Conservation (phyloP, 2,329 filamentous ascomycete species). For the Thelonectria olida region DNA sequence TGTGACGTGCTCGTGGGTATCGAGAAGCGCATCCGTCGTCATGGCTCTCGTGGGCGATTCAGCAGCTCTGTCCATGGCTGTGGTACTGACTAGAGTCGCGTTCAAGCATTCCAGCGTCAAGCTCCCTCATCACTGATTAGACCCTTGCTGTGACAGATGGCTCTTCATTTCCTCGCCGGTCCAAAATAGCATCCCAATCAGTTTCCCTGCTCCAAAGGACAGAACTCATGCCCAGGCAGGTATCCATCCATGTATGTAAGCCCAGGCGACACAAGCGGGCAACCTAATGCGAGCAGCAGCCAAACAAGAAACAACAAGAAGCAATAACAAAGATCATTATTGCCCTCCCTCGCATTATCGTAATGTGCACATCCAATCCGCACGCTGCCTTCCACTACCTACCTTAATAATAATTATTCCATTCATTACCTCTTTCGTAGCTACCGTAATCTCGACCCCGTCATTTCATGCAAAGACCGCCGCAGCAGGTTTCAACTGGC, state of each 20-base stretch:
- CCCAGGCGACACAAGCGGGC: conserved; percentile 1
- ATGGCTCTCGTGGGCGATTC: too few species aligned
- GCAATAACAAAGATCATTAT: background rate
- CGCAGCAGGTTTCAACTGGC: conserved; percentile 25
- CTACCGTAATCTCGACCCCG: conserved; percentile 14
- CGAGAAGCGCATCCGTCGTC: background rate
- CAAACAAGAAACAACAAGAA: background rate
- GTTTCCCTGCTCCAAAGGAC: background rate
- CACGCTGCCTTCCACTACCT: conserved; percentile 10
- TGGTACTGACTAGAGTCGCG: background rate
- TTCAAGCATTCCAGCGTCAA: too few species aligned
- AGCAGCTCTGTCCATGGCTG: background rate
- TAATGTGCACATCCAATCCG: too few species aligned
- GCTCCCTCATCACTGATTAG: too few species aligned
- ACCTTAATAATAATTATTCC: background rate
- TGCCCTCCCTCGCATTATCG: conserved; percentile 1
- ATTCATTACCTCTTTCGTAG: conserved; percentile 10
- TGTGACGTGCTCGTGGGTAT: conserved; percentile 17
- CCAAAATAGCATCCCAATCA: background rate
- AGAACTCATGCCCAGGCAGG: background rate
- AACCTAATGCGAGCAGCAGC: background rate
- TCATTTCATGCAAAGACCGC: conserved; percentile 23
- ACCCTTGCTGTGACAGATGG: too few species aligned
- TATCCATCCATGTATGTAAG: background rate
- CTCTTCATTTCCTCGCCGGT: background rate